A percentile compares a stretch with the other conserved stretches of the same genome.
Conservation (phyloP, 345 rosid genomes). For the Garcia nutans region DNA sequence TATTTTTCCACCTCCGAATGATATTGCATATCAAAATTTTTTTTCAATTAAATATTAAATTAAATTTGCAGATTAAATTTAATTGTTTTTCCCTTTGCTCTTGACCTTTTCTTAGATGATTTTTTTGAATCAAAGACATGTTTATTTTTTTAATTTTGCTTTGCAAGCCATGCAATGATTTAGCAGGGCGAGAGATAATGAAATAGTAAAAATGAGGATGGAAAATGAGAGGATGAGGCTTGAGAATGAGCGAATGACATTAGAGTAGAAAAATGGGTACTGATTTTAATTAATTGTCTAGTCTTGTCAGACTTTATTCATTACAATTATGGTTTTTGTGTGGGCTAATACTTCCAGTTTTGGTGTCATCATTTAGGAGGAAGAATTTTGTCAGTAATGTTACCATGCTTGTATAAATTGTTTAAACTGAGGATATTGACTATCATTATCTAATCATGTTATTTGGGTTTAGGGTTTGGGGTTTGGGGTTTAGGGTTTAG, state of each 20-base stretch:
- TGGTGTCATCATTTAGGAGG: conserved; percentile 21
- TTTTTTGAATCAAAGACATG: too few relatives aligned
- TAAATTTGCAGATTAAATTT: too few relatives aligned
- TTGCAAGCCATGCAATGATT: conserved; percentile 15
- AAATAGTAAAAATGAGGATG: conserved; percentile 66
- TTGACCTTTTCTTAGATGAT: too few relatives aligned
- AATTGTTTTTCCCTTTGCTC: too few relatives aligned
- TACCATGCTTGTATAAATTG: conserved; percentile 26
- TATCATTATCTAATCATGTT: conserved; percentile 1
- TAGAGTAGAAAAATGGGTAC: conserved; percentile 58
- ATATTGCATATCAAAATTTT: too few relatives aligned
- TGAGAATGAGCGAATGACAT: conserved; percentile 71
- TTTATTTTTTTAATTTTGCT: too few relatives aligned
- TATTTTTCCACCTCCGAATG: too few relatives aligned
- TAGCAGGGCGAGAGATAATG: conserved; percentile 72
- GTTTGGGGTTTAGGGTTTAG: too few relatives aligned
- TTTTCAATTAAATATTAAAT: too few relatives aligned
- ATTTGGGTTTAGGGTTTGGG: too few relatives aligned
- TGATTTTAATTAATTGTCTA: conserved; percentile 20
- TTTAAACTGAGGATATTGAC: conserved; percentile 25
- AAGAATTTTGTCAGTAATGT: conserved; percentile 10
- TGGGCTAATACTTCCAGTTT: conserved; percentile 12
- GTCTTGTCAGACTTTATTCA: conserved; percentile 7
- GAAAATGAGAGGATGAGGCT: conserved; percentile 92
- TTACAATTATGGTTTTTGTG: conserved; percentile 10